Percentiles rank a stretch among this genome's conserved stretches.
Evolutionary conservation across 179 eudicot genomes (phyloP).

Genomic region (Gypsophila paniculata): DNA sequence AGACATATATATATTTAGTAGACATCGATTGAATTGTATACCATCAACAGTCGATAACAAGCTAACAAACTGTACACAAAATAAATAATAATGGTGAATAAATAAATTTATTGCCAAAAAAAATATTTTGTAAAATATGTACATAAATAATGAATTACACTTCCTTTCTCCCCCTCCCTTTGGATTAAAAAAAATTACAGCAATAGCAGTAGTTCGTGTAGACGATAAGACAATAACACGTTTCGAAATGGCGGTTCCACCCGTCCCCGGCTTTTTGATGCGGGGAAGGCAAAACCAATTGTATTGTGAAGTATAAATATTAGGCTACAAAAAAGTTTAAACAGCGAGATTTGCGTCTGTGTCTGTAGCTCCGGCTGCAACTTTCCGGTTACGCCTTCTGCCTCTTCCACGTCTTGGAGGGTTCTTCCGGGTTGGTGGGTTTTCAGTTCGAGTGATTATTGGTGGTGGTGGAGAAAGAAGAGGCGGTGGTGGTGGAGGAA

Average conservation of each 20-base stretch:
- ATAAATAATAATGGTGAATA: conserved; percentile 5
- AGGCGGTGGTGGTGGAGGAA: conserved; percentile 22
- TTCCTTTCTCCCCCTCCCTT: conserved; percentile 10
- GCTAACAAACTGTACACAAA: background rate
- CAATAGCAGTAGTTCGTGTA: conserved; percentile 22
- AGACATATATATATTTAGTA: too few species aligned
- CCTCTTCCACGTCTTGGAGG: conserved; percentile 51
- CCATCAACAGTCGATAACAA: background rate
- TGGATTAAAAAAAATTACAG: conserved; percentile 22
- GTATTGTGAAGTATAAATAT: conserved; percentile 21
- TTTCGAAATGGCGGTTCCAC: conserved; percentile 12
- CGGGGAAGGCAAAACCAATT: conserved; percentile 27
- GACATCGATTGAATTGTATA: background rate
- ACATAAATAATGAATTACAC: conserved; percentile 32
- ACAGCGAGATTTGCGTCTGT: conserved; percentile 20
- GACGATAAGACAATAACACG: conserved; percentile 24
- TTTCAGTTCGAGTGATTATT: conserved; percentile 23
- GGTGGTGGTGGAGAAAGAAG: conserved; percentile 15
- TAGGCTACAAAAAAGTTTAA: conserved; percentile 35
- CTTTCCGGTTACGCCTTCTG: conserved; percentile 70
- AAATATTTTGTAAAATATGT: conserved; percentile 24
- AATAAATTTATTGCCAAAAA: conserved; percentile 24
- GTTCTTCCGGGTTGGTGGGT: conserved; percentile 29
- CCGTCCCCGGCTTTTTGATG: conserved; percentile 21
- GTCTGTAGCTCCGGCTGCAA: conserved; percentile 45